These are phyloP conservation scores for Dactylellina drechsleri DNA, from an alignment of 2,329 filamentous ascomycete species.

Conservation along the genomic window DNA sequence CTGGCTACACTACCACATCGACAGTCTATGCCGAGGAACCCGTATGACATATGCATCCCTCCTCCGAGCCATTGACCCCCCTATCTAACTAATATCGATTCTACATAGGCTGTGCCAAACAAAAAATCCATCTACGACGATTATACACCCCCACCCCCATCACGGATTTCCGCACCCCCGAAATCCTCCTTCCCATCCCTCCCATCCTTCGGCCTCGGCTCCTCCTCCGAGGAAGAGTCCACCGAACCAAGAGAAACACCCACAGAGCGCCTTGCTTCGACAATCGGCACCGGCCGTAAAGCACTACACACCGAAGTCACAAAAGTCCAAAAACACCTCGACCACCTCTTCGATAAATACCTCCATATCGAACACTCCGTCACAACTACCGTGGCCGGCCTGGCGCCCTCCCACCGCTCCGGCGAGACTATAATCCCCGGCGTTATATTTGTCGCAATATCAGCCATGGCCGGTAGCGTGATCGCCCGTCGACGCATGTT, in stretches of 20 bases:
- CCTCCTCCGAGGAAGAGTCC: conserved; percentile 57
- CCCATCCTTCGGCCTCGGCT: conserved; percentile 22
- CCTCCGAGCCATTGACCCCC: conserved; percentile 5
- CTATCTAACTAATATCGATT: conserved; percentile 8
- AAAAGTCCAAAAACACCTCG: conserved; percentile 81
- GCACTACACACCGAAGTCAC: conserved; percentile 81
- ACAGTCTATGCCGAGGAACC: conserved; percentile 51
- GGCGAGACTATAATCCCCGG: conserved; percentile 92
- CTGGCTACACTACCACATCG: conserved; percentile 45
- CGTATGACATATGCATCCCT: conserved; percentile 26
- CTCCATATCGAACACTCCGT: conserved; percentile 89
- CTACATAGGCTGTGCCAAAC: conserved; percentile 59
- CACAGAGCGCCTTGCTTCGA: conserved; percentile 85
- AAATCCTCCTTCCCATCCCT: conserved; percentile 35
- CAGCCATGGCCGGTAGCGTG: conserved; percentile 94
- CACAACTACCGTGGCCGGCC: conserved; percentile 85
- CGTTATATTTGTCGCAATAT: conserved; percentile 88
- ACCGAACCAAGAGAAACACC: conserved; percentile 72
- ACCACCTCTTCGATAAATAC: conserved; percentile 79
- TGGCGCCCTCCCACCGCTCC: conserved; percentile 84
- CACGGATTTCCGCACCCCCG: conserved; percentile 50
- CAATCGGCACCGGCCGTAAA: conserved; percentile 82
- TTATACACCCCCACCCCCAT: conserved; percentile 60
- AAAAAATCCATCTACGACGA: conserved; percentile 84
- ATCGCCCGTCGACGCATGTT: conserved; percentile 87